Evolutionary conservation across 257 asterid species (phyloP).

Genomic region (Solanum chmielewskii): DNA sequence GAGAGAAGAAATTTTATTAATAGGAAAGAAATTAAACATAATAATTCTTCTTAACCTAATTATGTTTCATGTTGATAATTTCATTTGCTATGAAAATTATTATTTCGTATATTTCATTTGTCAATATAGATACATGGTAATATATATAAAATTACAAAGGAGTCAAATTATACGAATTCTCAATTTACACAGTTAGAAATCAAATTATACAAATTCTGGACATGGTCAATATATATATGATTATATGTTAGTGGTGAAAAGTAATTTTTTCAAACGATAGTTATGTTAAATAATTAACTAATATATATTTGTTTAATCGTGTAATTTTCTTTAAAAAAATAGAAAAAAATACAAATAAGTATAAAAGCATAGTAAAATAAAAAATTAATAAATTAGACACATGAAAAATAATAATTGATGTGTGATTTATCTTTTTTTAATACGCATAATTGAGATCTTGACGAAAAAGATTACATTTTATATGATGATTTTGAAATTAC

Average conservation of each 20-base stretch:
- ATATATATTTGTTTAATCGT: neutral
- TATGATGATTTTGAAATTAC: neutral
- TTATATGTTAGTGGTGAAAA: neutral
- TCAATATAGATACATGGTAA: neutral
- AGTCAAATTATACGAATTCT: too few relatives aligned
- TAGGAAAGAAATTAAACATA: too few relatives aligned
- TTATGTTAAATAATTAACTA: neutral
- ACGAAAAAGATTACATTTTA: neutral
- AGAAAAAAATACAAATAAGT: neutral
- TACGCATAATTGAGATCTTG: neutral
- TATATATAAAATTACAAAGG: neutral
- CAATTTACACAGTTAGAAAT: too few relatives aligned
- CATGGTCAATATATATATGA: neutral
- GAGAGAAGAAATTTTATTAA: too few relatives aligned
- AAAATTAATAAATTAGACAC: neutral
- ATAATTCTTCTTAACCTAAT: too few relatives aligned
- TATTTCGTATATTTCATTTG: neutral
- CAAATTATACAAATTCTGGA: neutral
- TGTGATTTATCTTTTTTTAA: neutral
- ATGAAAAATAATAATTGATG: neutral
- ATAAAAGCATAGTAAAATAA: neutral
- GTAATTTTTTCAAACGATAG: too few relatives aligned
- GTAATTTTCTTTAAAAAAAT: neutral
- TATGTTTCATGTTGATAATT: too few relatives aligned
- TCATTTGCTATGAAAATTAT: too few relatives aligned